These are phyloP conservation scores for Melampsora abietis-canadensis DNA, from an alignment of 1,284 basidiomycete genomes.

Conservation along the genomic window DNA sequence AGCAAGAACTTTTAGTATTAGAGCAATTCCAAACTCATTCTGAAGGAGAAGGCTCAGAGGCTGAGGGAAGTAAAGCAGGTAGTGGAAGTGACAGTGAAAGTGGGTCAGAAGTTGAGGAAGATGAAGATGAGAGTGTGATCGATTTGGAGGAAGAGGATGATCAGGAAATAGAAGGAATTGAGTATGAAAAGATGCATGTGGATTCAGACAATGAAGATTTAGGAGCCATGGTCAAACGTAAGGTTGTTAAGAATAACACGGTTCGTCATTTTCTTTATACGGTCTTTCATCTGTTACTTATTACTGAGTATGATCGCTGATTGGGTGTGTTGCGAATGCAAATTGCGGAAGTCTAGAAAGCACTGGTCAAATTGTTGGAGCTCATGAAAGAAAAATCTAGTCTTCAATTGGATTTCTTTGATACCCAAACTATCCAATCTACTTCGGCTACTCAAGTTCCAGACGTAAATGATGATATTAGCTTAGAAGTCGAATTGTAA, in stretches of 20 bases:
- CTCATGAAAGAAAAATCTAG: conserved; percentile 5
- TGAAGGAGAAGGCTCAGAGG: neutral
- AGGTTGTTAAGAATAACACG: conserved; percentile 1
- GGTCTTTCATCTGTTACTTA: neutral
- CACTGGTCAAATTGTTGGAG: neutral
- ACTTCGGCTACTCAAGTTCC: conserved; percentile 16
- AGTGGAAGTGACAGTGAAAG: neutral
- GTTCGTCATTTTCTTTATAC: neutral
- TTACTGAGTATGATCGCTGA: neutral
- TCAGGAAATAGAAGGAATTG: neutral
- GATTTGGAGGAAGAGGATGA: neutral
- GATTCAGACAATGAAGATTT: conserved; percentile 3
- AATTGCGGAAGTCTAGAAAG: neutral
- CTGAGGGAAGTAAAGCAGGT: neutral
- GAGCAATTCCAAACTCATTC: neutral
- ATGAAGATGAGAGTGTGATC: conserved; percentile 2
- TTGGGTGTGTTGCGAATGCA: neutral
- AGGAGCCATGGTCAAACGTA: conserved; percentile 5
- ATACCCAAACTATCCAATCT: conserved; percentile 33
- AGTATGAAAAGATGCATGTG: conserved; percentile 1
- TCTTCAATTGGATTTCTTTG: conserved; percentile 36
- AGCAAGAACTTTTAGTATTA: neutral
- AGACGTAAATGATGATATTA: conserved; percentile 36
- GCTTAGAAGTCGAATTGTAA: conserved; percentile 41
- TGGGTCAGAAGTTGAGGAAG: neutral